Base-by-base conservation (phyloP, 768 basidiomycete genomes). In the Pleurotus pulmonarius region DNA sequence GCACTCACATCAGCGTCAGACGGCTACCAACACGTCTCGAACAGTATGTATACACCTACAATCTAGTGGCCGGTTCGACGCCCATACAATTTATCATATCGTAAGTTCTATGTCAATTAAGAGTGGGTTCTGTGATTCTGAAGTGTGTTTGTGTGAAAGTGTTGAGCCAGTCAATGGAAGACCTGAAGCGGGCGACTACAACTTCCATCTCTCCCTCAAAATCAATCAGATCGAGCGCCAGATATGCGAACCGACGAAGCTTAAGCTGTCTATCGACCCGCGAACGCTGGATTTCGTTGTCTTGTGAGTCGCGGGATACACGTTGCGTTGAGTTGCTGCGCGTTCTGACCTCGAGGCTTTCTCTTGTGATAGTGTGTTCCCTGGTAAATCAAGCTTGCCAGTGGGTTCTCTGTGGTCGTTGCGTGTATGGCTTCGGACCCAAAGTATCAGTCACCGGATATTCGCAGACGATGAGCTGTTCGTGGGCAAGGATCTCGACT, bases 401-500 rank as follows among this genome's bases (percentile, higher is more conserved):
- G 68, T 69, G n/a, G 82, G 78, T 0, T 80, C 77, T 54, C 65
- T 86, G 3, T 82, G 73, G 69, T 78, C 80, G 13, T 69, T 87
- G 18, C 83, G 87, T 0, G 81, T 87, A 16, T 88, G 87, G 86
- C 70, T 88, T 44, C 75, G 82, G 12, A 77, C 78, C 15, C 16
- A 18, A 29, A 75, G 72, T n/a, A 68, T 83, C 38, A 83, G 87
- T 56, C 87, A 86, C 58, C 78, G 84, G 37, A 55, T 88, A 44
- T 88, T 88, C 61, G 77, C 78, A 37, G 82, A 83, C 16, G 83
- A 85, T 60, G 82, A 85, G 24, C 63, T 88, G 24, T 87, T 85
- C 84, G 69, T 87, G 11, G 86, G 83, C 15, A 82, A 74, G 63
- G 85, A 88, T 63, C 83, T 83, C 4, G 84, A 88, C 62, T 87